phyloP scores from a whole-genome alignment of 75 land plant species.

The Selaginella moellendorffii region DNA sequence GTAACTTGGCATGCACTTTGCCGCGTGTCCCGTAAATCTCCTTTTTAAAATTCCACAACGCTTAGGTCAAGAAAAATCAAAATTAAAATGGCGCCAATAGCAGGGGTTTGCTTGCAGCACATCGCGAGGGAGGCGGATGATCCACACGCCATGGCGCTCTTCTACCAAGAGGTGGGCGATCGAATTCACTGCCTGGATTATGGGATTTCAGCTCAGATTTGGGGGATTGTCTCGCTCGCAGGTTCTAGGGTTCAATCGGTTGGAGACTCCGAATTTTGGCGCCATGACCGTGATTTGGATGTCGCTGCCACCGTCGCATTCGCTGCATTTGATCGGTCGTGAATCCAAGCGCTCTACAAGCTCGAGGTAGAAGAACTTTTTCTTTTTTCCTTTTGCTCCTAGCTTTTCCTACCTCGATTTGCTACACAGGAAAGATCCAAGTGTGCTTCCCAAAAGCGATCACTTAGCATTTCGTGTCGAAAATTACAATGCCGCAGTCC shows the following conservation, averaged over 20 bases:
- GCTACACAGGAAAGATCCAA: slow-evolving; percentile 33
- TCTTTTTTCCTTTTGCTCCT: slow-evolving; percentile 42
- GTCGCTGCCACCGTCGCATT: slow-evolving; percentile 26
- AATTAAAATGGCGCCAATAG: neutral
- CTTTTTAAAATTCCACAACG: neutral
- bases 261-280: slow-evolving; percentile 58
- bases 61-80: neutral
- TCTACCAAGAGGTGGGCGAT: neutral
- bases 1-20: neutral
- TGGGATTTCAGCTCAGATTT: neutral
- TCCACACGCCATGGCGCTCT: neutral
- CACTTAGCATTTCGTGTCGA: slow-evolving; percentile 58
- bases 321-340: slow-evolving; percentile 54
- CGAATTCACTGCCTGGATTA: too few species aligned
- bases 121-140: neutral
- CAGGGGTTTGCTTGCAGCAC: neutral
- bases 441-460: slow-evolving; percentile 36
- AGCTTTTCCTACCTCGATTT: slow-evolving; percentile 16
- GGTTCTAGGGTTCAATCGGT: slow-evolving; percentile 65
- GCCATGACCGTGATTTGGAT: slow-evolving; percentile 52
- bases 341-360: slow-evolving; percentile 19
- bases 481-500: slow-evolving; percentile 47
- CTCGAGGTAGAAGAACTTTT: neutral
- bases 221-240: slow-evolving; percentile 14
- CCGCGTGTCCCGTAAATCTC: neutral